Base-by-base conservation (phyloP, 2,329 filamentous ascomycete genomes). In the Paecilomyces niveus region DNA sequence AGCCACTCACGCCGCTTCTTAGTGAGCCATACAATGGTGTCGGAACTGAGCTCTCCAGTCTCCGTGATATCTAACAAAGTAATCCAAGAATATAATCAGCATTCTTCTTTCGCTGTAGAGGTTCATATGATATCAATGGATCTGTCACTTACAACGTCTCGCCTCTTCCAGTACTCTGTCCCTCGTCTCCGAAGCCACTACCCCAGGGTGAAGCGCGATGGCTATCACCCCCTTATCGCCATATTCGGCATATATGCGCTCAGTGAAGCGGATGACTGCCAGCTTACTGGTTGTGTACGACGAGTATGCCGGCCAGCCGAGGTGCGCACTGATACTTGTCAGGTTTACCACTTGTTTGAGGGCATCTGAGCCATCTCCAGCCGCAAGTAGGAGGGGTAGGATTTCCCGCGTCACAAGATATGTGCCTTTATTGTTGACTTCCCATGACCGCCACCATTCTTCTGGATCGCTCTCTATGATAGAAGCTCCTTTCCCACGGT, bases 281-380 rank as follows among this genome's bases (percentile, higher is more conserved):
- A 83, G 69, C 65, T 85, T 84, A 39, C 71, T 73, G 1, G 73
- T 73, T 58, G 77, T 72, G 61, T 85, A 85, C 2, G 72, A 71
- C 33, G 75, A 77, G 2, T 70, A 63, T 4, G 76, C 74, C 0
- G 65, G 64, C 1, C 62, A 61, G 7, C 74, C 65, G n/a, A 74
- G 62, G 58, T 77, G 71, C 31, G 65, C 64, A 22, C 56, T 80
- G 2, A 80, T 73, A 53, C 77, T 80, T 4, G 70, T 72, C 45
- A 83, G 69, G 56, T 77, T 79, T 55, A 83, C 69, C 24, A 83
- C 68, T 0, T 74, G 78, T 67, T 77, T 77, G 54, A 29, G 50
- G 26, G 13, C 50, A n/a, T 52, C 50, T 45, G 15, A 18, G 2
- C 49, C 22, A 24, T 26, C 45, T 29, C 53, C 59, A 10, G 57